These are phyloP conservation scores for Helicostylum pulchrum DNA, from an alignment of 192 early-diverging fungal species.

Conservation along the genomic window DNA sequence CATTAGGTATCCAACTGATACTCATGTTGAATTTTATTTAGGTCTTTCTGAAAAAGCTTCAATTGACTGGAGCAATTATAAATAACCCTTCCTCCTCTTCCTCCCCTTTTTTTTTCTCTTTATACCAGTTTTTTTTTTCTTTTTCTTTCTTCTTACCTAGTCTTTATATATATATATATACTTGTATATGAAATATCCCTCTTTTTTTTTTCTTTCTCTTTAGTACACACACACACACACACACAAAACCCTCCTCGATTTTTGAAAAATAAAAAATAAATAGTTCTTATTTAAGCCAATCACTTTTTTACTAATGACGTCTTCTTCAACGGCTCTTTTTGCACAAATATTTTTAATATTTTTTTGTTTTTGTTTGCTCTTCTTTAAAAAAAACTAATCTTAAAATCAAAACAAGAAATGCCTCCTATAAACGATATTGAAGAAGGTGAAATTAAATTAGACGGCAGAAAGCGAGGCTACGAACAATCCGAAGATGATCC, in stretches of 20 bases:
- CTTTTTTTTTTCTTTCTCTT: too few relatives aligned
- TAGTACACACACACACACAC: too few relatives aligned
- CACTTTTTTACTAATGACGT: neutral
- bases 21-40: conserved; percentile 31
- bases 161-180: too few relatives aligned
- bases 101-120: too few relatives aligned
- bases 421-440: conserved; percentile 10
- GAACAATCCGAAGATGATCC: conserved; percentile 10
- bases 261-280: too few relatives aligned
- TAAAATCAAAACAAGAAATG: neutral
- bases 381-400: neutral
- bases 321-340: neutral
- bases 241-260: too few relatives aligned
- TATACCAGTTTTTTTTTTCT: too few relatives aligned
- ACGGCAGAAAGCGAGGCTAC: neutral
- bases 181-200: too few relatives aligned
- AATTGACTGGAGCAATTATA: conserved; percentile 27
- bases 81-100: neutral
- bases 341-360: neutral
- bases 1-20: conserved; percentile 12
- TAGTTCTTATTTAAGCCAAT: too few relatives aligned
- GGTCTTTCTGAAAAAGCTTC: conserved; percentile 25
- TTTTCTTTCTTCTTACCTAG: too few relatives aligned
- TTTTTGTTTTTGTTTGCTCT: neutral
- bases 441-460: conserved; percentile 13